Conservation (phyloP, 1,284 basidiomycete species). For the Tilletia setariae region DNA sequence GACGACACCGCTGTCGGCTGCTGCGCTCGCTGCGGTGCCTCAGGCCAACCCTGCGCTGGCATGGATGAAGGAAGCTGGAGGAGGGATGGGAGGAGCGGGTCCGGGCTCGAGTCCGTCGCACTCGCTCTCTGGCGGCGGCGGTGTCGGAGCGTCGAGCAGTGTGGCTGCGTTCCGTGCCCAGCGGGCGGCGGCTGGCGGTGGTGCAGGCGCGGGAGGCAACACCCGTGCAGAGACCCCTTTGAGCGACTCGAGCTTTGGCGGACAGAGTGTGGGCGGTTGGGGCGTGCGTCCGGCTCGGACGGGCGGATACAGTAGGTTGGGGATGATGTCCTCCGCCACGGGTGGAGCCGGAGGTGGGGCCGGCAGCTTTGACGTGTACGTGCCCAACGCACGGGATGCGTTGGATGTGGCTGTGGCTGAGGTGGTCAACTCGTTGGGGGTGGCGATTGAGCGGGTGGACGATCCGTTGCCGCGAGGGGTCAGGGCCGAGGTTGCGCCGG, state of each 20-base stretch:
- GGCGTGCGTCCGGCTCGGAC: conserved; percentile 24
- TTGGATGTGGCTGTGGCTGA: conserved; percentile 74
- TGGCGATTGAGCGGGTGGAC: conserved; percentile 74
- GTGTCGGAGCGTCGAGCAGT: conserved; percentile 26
- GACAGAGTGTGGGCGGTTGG: conserved; percentile 6
- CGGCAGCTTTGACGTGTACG: conserved; percentile 58
- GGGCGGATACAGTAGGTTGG: neutral
- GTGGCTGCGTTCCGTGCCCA: conserved; percentile 36
- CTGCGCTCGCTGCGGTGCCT: conserved; percentile 40
- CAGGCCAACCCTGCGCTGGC: conserved; percentile 26
- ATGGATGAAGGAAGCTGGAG: conserved; percentile 11
- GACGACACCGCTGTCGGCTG: conserved; percentile 43
- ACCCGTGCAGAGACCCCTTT: conserved; percentile 1
- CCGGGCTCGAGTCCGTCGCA: conserved; percentile 16
- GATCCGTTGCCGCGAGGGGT: conserved; percentile 63
- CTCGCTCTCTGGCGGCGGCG: neutral
- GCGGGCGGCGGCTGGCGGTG: neutral
- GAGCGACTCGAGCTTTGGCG: neutral
- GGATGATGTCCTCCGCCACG: conserved; percentile 25
- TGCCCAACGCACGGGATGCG: conserved; percentile 72
- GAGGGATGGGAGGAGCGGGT: conserved; percentile 6
- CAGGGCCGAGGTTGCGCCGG: conserved; percentile 62
- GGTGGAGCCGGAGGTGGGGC: conserved; percentile 21
- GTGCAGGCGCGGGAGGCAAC: neutral
- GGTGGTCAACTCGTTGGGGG: conserved; percentile 69